Conservation (phyloP, 2,329 filamentous ascomycete species). For the Talaromyces albobiverticillius region DNA sequence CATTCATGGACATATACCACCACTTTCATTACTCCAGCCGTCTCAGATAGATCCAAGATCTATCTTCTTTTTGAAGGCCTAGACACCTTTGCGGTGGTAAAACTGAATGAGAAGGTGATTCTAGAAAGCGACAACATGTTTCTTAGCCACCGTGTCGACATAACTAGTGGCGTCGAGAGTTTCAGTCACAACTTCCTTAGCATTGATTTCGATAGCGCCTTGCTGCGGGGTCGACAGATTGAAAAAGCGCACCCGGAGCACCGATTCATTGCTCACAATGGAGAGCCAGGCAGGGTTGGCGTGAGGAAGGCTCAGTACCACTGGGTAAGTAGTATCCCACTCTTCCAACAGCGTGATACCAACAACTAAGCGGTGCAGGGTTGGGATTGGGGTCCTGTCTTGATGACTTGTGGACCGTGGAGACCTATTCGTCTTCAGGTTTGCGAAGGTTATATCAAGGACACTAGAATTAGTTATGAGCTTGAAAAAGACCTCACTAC, state of each 20-base stretch:
- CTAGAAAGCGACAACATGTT: conserved; percentile 74
- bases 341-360: too few relatives aligned
- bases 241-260: conserved; percentile 43
- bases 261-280: conserved; percentile 47
- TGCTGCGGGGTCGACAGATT: conserved; percentile 42
- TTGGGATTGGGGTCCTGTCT: conserved; percentile 67
- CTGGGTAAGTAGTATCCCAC: conserved; percentile 17
- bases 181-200: conserved; percentile 43
- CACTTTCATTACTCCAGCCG: conserved; percentile 51
- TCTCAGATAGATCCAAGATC: conserved; percentile 37
- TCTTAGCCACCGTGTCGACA: conserved; percentile 64
- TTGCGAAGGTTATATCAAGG: conserved; percentile 53
- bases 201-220: conserved; percentile 50
- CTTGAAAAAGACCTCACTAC: conserved; percentile 41
- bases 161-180: conserved; percentile 59
- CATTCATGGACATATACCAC: conserved; percentile 41
- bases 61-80: conserved; percentile 68
- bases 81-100: conserved; percentile 71
- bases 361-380: conserved; percentile 62
- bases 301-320: conserved; percentile 67
- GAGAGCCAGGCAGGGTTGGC: conserved; percentile 44
- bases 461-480: conserved; percentile 57
- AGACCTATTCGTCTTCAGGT: conserved; percentile 60
- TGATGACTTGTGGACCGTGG: conserved; percentile 60
- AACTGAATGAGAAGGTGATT: conserved; percentile 63